Evolutionary conservation across 768 basidiomycete species (phyloP), one percentile per base, ranked within the genome.

Genomic region (Trametes coccinea): DNA sequence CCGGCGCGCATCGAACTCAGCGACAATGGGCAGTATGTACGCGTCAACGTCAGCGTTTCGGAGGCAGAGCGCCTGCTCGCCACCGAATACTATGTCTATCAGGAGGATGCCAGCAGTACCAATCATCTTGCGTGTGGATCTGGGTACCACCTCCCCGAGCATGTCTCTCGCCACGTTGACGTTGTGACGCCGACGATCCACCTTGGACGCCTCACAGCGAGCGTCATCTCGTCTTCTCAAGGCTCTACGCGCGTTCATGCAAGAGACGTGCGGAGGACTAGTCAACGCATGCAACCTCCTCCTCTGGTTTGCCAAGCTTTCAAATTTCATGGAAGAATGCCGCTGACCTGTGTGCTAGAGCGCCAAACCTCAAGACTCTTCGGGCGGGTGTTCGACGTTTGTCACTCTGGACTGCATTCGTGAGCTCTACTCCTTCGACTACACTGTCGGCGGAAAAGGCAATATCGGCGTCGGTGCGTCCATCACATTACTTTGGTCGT

Each of bases 101-200:
- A 79, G 59, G 82, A 89, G 67, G 69, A 69, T 9, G 73, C 74
- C 27, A 80, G 76, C 53, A 85, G 82, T 5, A 81, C 82, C 17
- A 72, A 76, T 39, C 73, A 88, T 44, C 73, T 89, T 55, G 77
- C 81, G 84, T 62, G 86, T 86, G n/a, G 83, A 80, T 49, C 79
- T 2, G 78, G 75, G 60, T 91, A 89, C 74, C 84, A 83, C 64
- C 79, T 91, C 17, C 89, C 89, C 0, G 76, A 77, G 53, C 64
- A 80, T 58, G 71, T 90, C 53, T 78, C 84, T 60, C 72, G 77
- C 7, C 87, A 90, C 66, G 71, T 90, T 53, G 87, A 89, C 31
- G 70, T 90, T 31, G 76, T 90, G 33, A 86, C 88, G 59, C 89
- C 89, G 0, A 90, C 89, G 0, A 87, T 87, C 1, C 82, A 85